Evolutionary conservation across 1,139 yeast genomes (phyloP), one percentile per base, ranked within the genome.

Genomic region (Kodamaea fungicola): DNA sequence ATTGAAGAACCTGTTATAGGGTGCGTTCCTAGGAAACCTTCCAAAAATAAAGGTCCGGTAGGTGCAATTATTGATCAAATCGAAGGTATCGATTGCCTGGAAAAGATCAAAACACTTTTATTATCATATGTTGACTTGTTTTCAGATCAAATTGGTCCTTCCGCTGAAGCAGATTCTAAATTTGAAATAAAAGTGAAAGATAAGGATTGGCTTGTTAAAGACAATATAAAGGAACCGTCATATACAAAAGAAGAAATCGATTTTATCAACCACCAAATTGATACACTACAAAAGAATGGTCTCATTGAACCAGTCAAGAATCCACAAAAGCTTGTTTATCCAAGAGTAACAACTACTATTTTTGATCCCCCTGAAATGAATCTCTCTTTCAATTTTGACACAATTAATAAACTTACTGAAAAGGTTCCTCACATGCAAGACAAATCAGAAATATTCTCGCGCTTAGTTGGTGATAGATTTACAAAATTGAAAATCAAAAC

Each of bases 1-100:
- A 32, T 32, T 25, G 34, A 32, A 21, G 34, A 32, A 10, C 21
- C 34, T 12, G 34, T 32, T 3, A 13, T 32, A 8, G 29, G 28
- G 16, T 24, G 27, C 12, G 34, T 32, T 4, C 34, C 34, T 27
- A n/a, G 13, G 4, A 24, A 24, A 9, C 12, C 9, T 7, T 27
- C 29, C 13, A 12, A n/a, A 8, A 7, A 10, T 12, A 9, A n/a
- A 27, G 29, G 13, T 12, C 29, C 29, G 4, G 8, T 27, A 12
- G 16, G 8, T 27, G 8, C 9, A 27, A 27, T 27, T 7, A 27
- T 27, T 27, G 12, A 32, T 4, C 21, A 32, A 19, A 32, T 32
- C n/a, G 22, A 27, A 16, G 28, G 13, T 7, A 9, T 32, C 4
- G 22, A 12, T 7, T 12, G 25, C 22, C 34, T 30, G n/a, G 28